Evolutionary conservation across 768 basidiomycete genomes (phyloP).

Genomic region (Trametes villosa): DNA sequence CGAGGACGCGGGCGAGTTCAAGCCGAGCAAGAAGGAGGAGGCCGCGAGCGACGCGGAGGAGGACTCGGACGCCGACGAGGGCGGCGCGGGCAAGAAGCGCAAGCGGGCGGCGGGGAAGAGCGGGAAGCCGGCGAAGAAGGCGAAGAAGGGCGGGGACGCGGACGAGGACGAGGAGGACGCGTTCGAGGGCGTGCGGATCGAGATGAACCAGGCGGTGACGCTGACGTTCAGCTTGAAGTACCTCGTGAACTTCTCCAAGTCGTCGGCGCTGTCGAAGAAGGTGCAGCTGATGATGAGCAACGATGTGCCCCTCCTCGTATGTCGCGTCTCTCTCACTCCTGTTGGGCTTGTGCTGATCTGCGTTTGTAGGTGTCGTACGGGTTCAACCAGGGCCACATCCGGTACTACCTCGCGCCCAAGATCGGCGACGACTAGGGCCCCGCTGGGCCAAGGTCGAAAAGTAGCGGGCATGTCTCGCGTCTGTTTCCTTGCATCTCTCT

Average conservation of each 20-base stretch:
- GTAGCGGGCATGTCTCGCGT: not conserved
- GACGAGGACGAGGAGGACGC: conserved; percentile 45
- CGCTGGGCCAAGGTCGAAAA: not conserved
- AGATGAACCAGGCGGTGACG: conserved; percentile 89
- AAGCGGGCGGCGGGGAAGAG: conserved; percentile 65
- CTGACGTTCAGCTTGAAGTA: conserved; percentile 97
- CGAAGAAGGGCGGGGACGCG: conserved; percentile 49
- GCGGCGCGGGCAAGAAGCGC: conserved; percentile 56
- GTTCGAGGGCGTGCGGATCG: conserved; percentile 67
- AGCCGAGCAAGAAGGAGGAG: conserved; percentile 25
- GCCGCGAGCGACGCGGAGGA: conserved; percentile 39
- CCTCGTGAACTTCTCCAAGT: conserved; percentile 95
- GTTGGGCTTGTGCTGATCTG: not conserved
- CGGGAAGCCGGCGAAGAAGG: conserved; percentile 56
- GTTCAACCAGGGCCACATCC: conserved; percentile 86
- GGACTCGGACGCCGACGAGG: conserved; percentile 34
- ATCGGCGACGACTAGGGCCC: conserved; percentile 74
- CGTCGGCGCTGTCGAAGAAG: conserved; percentile 66
- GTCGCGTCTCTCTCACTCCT: conserved; percentile 30
- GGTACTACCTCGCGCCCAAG: conserved; percentile 97
- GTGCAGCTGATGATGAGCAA: conserved; percentile 91
- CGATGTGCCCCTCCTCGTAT: conserved; percentile 86
- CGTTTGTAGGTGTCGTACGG: conserved; percentile 76
- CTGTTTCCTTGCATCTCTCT: not conserved
- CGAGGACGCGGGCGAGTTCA: conserved; percentile 49